A percentile compares a stretch with the other conserved stretches of the same genome.
Evolutionary conservation across 2,329 filamentous ascomycete genomes (phyloP).

Genomic region (Rhytidhysteron rufulum): DNA sequence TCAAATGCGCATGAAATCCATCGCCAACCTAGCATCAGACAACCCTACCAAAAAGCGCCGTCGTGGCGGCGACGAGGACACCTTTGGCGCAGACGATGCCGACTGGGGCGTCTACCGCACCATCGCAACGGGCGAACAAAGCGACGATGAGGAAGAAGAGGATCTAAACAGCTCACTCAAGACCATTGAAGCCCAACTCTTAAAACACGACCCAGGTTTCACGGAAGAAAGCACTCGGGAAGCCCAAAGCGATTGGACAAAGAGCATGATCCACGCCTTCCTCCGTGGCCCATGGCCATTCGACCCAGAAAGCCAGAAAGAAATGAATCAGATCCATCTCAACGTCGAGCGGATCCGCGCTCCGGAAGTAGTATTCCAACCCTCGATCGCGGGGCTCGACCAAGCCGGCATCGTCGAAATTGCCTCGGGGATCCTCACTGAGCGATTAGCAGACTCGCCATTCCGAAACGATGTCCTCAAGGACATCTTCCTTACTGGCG

Average conservation of each 20-base stretch:
- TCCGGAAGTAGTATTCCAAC: constrained; percentile 89
- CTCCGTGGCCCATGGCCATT: constrained; percentile 83
- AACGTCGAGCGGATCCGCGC: constrained; percentile 96
- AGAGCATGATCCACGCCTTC: constrained; percentile 86
- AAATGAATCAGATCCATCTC: constrained; percentile 86
- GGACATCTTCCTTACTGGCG: constrained; percentile 93
- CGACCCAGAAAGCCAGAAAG: constrained; percentile 71
- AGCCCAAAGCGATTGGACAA: constrained; percentile 93
- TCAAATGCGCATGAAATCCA: constrained; percentile 97
- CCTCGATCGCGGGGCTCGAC: constrained; percentile 84
- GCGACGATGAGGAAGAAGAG: constrained; percentile 89
- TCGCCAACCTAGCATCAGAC: constrained; percentile 92
- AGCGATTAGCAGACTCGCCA: constrained; percentile 61
- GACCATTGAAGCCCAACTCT: constrained; percentile 75
- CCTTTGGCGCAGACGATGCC: constrained; percentile 93
- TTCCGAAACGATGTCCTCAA: constrained; percentile 68
- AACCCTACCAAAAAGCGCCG: constrained; percentile 76
- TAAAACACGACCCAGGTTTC: constrained; percentile 83
- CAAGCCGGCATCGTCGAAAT: constrained; percentile 94
- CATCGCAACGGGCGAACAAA: constrained; percentile 75
- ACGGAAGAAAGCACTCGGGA: constrained; percentile 89
- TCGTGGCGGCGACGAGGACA: constrained; percentile 86
- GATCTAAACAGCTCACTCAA: constrained; percentile 73
- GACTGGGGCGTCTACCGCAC: constrained; percentile 97
- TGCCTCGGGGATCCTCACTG: constrained; percentile 80